phyloP scores from a whole-genome alignment of 768 basidiomycete species.

The Suillus variegatus region DNA sequence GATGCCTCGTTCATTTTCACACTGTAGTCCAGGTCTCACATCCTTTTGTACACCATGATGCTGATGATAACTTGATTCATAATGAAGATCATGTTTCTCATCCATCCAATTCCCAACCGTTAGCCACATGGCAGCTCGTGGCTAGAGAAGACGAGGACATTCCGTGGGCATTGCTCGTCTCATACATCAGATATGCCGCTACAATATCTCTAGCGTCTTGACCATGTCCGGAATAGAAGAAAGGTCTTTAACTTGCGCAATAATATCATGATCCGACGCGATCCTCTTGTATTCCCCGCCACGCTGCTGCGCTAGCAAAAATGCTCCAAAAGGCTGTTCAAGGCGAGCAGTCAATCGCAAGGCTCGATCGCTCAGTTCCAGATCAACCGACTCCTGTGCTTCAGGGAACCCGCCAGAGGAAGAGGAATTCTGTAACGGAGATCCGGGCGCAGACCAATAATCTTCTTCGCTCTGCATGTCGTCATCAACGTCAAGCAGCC shows the following conservation, averaged over 20 bases:
- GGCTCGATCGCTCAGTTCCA: not conserved
- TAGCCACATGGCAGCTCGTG: too few relatives aligned
- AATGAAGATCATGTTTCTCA: too few relatives aligned
- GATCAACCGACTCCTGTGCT: not conserved
- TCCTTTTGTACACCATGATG: not conserved
- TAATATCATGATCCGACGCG: not conserved
- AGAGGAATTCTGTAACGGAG: too few relatives aligned
- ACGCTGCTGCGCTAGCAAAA: not conserved
- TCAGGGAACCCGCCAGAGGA: not conserved
- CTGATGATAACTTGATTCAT: not conserved
- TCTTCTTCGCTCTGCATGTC: not conserved
- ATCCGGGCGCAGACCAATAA: too few relatives aligned
- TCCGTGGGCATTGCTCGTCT: too few relatives aligned
- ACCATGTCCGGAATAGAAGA: not conserved
- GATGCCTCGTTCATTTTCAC: not conserved
- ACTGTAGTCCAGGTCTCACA: not conserved
- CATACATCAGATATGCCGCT: not conserved
- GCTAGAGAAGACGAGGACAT: too few relatives aligned
- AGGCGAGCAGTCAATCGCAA: not conserved
- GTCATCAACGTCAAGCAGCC: not conserved
- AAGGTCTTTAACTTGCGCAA: not conserved
- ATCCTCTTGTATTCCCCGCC: not conserved
- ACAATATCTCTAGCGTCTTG: not conserved
- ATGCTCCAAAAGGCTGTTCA: not conserved
- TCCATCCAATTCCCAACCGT: too few relatives aligned